Evolutionary conservation across 2,329 filamentous ascomycete genomes (phyloP).

Genomic region (Sporothrix protearum): DNA sequence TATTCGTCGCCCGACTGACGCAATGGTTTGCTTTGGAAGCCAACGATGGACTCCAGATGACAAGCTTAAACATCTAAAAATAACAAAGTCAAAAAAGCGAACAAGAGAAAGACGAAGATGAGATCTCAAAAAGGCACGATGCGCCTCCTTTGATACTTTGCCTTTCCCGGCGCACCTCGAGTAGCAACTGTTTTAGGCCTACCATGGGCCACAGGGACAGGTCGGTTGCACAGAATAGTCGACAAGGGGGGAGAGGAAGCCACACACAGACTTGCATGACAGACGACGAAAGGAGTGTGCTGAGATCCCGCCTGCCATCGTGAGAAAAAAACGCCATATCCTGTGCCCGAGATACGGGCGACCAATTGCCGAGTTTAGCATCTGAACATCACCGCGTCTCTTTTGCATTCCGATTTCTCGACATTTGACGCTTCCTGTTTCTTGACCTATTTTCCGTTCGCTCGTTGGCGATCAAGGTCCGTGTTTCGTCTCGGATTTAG

Average conservation of each 20-base stretch:
- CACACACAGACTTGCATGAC: not conserved
- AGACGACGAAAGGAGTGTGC: not conserved
- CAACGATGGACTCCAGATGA: not conserved
- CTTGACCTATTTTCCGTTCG: not conserved
- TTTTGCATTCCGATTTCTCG: not conserved
- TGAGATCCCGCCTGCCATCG: not conserved
- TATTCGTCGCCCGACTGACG: slow-evolving; percentile 8
- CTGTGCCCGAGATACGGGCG: not conserved
- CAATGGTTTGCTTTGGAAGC: not conserved
- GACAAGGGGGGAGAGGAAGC: not conserved
- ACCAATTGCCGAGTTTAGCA: not conserved
- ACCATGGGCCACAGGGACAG: not conserved
- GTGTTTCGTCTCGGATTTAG: slow-evolving; percentile 1
- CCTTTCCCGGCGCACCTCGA: too few species aligned
- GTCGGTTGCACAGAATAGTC: not conserved
- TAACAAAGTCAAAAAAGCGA: not conserved
- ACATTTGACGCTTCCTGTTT: not conserved
- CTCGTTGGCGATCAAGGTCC: not conserved
- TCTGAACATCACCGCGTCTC: not conserved
- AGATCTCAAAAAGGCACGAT: not conserved
- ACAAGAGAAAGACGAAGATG: not conserved
- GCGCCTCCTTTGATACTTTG: not conserved
- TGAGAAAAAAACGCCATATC: not conserved
- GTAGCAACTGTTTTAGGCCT: not conserved
- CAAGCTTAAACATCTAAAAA: not conserved